Percentiles rank a stretch among this genome's conserved stretches.
These are phyloP conservation scores for Paraconiothyrium brasiliense DNA, from an alignment of 2,329 filamentous ascomycete genomes.

Conservation along the genomic window DNA sequence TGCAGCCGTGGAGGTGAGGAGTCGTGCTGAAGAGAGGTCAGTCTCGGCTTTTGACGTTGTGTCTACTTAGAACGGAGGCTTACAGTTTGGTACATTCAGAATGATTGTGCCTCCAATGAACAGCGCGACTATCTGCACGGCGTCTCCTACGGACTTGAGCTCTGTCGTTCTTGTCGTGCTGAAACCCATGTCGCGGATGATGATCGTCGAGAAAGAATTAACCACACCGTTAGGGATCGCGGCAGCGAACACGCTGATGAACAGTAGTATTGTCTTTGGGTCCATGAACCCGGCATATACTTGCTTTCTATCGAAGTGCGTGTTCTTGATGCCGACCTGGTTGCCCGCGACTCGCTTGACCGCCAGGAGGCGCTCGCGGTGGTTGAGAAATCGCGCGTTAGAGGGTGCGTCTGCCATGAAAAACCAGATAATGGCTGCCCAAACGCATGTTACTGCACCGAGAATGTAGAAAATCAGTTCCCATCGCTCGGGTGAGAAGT, in stretches of 20 bases:
- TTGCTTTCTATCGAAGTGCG: conserved; percentile 42
- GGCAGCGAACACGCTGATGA: conserved; percentile 30
- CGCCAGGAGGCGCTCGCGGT: conserved; percentile 42
- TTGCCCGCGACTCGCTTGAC: conserved; percentile 44
- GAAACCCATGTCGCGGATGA: conserved; percentile 49
- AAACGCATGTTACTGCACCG: conserved; percentile 46
- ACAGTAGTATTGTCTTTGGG: conserved; percentile 43
- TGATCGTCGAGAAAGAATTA: conserved; percentile 50
- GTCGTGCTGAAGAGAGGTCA: not conserved
- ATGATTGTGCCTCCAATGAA: conserved; percentile 45
- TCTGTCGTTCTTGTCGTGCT: conserved; percentile 46
- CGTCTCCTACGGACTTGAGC: conserved; percentile 50
- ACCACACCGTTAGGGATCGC: conserved; percentile 48
- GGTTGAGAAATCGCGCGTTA: conserved; percentile 41
- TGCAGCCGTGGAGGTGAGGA: conserved; percentile 37
- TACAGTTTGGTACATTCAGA: conserved; percentile 45
- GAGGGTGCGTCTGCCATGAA: conserved; percentile 46
- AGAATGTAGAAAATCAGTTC: conserved; percentile 48
- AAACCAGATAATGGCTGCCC: conserved; percentile 43
- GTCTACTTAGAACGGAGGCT: not conserved
- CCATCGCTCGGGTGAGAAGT: conserved; percentile 40
- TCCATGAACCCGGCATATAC: conserved; percentile 37
- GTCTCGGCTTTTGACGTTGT: not conserved
- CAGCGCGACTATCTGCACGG: conserved; percentile 51
- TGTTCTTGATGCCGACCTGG: conserved; percentile 50